Conservation (phyloP, 306 rosid genomes). For the Cicer arietinum region DNA sequence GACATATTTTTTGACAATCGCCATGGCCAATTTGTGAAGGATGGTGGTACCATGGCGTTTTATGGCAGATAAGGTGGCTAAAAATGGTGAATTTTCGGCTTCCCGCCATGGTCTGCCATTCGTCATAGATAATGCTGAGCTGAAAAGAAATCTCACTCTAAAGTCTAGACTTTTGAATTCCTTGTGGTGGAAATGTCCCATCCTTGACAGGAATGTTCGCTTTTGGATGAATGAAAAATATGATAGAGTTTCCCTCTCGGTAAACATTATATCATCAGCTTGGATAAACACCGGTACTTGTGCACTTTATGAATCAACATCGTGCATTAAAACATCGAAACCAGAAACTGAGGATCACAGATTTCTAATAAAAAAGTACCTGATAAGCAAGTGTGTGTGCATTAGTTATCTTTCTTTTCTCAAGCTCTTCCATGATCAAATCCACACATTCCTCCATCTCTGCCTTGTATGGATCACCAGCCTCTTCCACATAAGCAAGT, state of each 20-base stretch:
- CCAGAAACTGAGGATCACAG: slow-evolving; percentile 24
- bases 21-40: too few relatives aligned
- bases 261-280: not conserved
- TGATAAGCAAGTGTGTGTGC: slow-evolving; percentile 91
- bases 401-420: slow-evolving; percentile 74
- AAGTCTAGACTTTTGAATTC: not conserved
- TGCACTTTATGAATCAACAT: not conserved
- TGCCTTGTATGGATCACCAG: slow-evolving; percentile 97
- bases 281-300: not conserved
- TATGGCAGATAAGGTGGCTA: too few relatives aligned
- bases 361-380: slow-evolving; percentile 48
- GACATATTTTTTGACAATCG: too few relatives aligned
- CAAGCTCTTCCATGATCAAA: slow-evolving; percentile 92
- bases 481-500: slow-evolving; percentile 96
- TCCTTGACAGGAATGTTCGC: not conserved
- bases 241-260: not conserved
- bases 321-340: slow-evolving; percentile 22
- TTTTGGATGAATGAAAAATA: not conserved
- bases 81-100: too few relatives aligned
- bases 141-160: slow-evolving; percentile 28
- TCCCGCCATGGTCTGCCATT: too few relatives aligned
- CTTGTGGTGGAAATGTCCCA: slow-evolving; percentile 25
- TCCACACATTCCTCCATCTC: slow-evolving; percentile 99
- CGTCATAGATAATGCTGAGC: not conserved
- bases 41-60: too few relatives aligned